Percentiles rank a stretch among this genome's conserved stretches.
Evolutionary conservation across 805 yeast species (phyloP).

Genomic region (Maudiozyma turicensis): DNA sequence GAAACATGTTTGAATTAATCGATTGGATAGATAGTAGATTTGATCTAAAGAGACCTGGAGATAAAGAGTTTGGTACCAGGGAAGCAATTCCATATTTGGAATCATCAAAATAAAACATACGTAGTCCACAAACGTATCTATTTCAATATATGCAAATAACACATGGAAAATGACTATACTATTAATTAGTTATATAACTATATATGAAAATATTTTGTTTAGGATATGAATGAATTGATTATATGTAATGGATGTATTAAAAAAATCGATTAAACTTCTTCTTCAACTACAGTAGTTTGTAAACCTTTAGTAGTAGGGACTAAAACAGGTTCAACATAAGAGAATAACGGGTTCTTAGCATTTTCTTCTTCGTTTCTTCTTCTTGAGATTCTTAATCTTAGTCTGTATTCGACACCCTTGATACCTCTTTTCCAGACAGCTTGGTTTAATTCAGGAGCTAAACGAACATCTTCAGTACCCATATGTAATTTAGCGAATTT

Average conservation of each 20-base stretch:
- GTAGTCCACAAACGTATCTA: too few species aligned
- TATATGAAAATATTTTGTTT: too few species aligned
- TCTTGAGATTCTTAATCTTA: constrained; percentile 98
- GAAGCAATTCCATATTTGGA: constrained; percentile 34
- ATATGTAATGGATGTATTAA: too few species aligned
- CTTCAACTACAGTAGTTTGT: constrained; percentile 93
- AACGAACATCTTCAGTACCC: constrained; percentile 98
- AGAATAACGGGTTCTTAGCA: constrained; percentile 94
- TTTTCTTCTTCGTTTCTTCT: constrained; percentile 99
- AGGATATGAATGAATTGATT: too few species aligned
- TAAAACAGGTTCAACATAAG: constrained; percentile 94
- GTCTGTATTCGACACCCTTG: constrained; percentile 96
- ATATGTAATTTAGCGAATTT: constrained; percentile 97
- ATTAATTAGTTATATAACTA: too few species aligned
- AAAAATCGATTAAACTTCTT: constrained; percentile 35
- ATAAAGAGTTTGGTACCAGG: constrained; percentile 54
- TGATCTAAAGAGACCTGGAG: constrained; percentile 54
- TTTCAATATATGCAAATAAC: too few species aligned
- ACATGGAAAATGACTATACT: too few species aligned
- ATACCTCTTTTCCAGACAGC: constrained; percentile 99
- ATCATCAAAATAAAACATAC: too few species aligned
- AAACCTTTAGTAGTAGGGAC: constrained; percentile 96
- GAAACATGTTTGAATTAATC: constrained; percentile 50
- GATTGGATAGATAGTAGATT: constrained; percentile 78
- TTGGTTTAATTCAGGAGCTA: constrained; percentile 97